Conservation (phyloP, 768 basidiomycete genomes). For the Strobilomyces confusus region DNA sequence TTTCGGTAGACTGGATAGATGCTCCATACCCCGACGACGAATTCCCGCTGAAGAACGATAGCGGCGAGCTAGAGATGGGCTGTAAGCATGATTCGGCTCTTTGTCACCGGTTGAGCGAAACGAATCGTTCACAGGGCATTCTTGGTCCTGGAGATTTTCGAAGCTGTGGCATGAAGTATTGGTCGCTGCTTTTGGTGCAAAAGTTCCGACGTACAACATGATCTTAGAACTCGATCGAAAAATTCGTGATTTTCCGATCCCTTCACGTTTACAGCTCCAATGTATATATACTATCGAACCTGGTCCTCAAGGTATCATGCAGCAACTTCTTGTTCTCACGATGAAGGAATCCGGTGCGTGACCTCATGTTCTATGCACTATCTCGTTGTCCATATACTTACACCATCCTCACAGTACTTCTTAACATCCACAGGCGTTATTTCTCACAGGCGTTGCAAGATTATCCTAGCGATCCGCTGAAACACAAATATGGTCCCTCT, state of each 20-base stretch:
- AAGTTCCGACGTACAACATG: slow-evolving; percentile 45
- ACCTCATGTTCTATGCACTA: not conserved
- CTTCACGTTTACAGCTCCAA: slow-evolving; percentile 41
- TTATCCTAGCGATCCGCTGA: slow-evolving; percentile 49
- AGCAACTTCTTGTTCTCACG: slow-evolving; percentile 41
- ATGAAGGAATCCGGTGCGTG: slow-evolving; percentile 48
- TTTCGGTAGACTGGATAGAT: slow-evolving; percentile 52
- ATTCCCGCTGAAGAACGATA: slow-evolving; percentile 31
- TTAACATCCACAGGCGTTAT: slow-evolving; percentile 65
- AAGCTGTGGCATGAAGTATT: slow-evolving; percentile 49
- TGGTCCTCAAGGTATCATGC: slow-evolving; percentile 30
- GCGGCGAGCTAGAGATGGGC: slow-evolving; percentile 36
- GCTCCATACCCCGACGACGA: slow-evolving; percentile 49
- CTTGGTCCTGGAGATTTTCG: slow-evolving; percentile 55
- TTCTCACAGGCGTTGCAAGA: slow-evolving; percentile 66
- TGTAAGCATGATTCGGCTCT: slow-evolving; percentile 34
- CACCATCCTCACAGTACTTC: slow-evolving; percentile 39
- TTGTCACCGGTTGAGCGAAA: not conserved
- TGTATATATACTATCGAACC: slow-evolving; percentile 17
- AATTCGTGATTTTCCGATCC: slow-evolving; percentile 58
- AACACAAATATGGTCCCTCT: slow-evolving; percentile 63
- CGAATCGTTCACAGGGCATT: slow-evolving; percentile 39
- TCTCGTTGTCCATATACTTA: not conserved
- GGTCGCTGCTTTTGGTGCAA: slow-evolving; percentile 48
- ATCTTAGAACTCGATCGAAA: slow-evolving; percentile 58